These are phyloP conservation scores for Aspergillus clavatus DNA, from an alignment of 2,329 filamentous ascomycete genomes.

Conservation along the genomic window DNA sequence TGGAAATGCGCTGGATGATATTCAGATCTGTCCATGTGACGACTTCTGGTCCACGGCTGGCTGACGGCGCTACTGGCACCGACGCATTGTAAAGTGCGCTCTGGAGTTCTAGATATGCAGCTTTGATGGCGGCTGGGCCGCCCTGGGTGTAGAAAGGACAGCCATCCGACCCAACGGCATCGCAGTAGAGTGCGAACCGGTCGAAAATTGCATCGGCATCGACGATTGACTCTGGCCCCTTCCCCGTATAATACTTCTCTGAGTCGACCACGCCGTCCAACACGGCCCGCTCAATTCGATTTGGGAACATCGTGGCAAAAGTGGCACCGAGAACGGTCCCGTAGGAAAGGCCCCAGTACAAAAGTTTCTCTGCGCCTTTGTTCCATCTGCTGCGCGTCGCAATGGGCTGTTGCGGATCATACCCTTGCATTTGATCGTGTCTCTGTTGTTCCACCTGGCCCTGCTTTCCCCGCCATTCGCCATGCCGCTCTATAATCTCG, in stretches of 20 bases:
- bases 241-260: constrained; percentile 29
- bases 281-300: constrained; percentile 29
- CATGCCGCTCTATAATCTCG: constrained; percentile 37
- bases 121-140: constrained; percentile 25
- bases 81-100: constrained; percentile 21
- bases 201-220: constrained; percentile 36
- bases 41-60: constrained; percentile 29
- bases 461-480: constrained; percentile 34
- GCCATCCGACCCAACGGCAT: constrained; percentile 19
- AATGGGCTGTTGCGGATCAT: constrained; percentile 19
- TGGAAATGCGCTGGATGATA: constrained; percentile 22
- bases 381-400: constrained; percentile 26
- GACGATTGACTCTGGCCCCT: constrained; percentile 21
- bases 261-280: constrained; percentile 37
- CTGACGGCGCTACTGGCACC: constrained; percentile 27
- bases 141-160: constrained; percentile 31
- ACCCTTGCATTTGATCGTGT: constrained; percentile 14
- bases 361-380: constrained; percentile 26
- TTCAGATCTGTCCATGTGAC: constrained; percentile 35
- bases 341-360: constrained; percentile 44
- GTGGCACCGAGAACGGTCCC: constrained; percentile 45
- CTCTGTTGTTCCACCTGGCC: constrained; percentile 19
- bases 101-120: constrained; percentile 23
- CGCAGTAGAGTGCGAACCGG: constrained; percentile 30
- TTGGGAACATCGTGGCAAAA: constrained; percentile 44